Conservation (phyloP, 1,139 yeast genomes). For the Torulaspora pretoriensis region DNA sequence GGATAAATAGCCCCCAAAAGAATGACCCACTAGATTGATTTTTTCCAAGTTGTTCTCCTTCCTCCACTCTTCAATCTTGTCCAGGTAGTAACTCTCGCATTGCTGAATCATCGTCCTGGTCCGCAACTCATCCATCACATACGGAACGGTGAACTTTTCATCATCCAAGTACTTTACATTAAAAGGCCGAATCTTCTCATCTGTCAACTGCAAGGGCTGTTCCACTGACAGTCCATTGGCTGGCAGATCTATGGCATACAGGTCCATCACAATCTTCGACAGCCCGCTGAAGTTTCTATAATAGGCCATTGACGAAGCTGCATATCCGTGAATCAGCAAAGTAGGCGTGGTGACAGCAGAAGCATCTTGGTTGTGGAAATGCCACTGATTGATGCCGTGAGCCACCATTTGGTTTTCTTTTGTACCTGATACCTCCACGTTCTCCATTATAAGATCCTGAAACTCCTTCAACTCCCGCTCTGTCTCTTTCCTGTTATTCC, state of each 20-base stretch:
- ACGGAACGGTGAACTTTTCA: conserved; percentile 15
- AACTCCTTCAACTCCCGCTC: conserved; percentile 14
- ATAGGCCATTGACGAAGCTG: conserved; percentile 81
- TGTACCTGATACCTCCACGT: conserved; percentile 16
- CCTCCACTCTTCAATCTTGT: conserved; percentile 85
- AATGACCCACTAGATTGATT: conserved; percentile 81
- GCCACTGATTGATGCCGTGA: conserved; percentile 26
- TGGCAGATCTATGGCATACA: conserved; percentile 76
- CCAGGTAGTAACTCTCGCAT: conserved; percentile 72
- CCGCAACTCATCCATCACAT: conserved; percentile 17
- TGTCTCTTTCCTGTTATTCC: conserved; percentile 11
- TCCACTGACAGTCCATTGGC: conserved; percentile 58
- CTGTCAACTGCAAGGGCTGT: conserved; percentile 16
- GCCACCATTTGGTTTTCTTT: conserved; percentile 16
- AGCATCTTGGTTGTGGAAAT: conserved; percentile 20
- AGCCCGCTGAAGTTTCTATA: conserved; percentile 65
- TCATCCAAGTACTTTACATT: conserved; percentile 13
- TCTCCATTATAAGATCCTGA: conserved; percentile 20
- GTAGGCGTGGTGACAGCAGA: conserved; percentile 30
- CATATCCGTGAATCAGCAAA: conserved; percentile 84
- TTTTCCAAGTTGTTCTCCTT: conserved; percentile 48
- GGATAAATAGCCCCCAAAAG: conserved; percentile 87
- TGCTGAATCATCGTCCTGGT: conserved; percentile 28
- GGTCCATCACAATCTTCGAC: conserved; percentile 42
- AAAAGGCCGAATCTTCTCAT: conserved; percentile 12